A percentile compares a stretch with the other conserved stretches of the same genome.
These are phyloP conservation scores for Voacanga thouarsii DNA, from an alignment of 257 asterid species.

Conservation along the genomic window DNA sequence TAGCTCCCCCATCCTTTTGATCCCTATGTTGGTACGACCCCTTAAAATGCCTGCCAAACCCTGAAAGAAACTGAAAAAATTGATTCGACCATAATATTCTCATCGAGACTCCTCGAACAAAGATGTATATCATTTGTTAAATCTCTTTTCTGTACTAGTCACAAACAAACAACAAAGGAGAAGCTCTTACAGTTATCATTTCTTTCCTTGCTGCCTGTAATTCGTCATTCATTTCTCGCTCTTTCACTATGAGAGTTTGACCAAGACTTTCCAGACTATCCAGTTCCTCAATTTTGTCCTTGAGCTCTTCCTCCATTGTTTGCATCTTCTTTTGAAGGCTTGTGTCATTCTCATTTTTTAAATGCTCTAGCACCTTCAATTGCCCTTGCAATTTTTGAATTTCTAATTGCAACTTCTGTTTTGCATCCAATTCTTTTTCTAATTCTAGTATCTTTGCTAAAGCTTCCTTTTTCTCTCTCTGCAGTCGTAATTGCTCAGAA, in stretches of 20 bases:
- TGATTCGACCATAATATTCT: not conserved
- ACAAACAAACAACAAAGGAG: not conserved
- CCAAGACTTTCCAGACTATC: slow-evolving; percentile 19
- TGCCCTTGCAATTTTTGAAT: slow-evolving; percentile 28
- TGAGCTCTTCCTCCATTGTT: slow-evolving; percentile 22
- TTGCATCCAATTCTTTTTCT: slow-evolving; percentile 23
- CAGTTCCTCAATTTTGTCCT: slow-evolving; percentile 26
- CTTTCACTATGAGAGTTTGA: slow-evolving; percentile 18
- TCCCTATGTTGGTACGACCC: slow-evolving; percentile 43
- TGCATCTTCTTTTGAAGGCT: slow-evolving; percentile 24
- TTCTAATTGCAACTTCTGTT: slow-evolving; percentile 14
- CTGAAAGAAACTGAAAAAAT: slow-evolving; percentile 27
- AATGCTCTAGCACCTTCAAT: slow-evolving; percentile 29
- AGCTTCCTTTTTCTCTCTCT: slow-evolving; percentile 48
- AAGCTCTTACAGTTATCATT: not conserved
- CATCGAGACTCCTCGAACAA: not conserved
- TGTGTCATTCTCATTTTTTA: slow-evolving; percentile 23
- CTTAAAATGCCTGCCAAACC: slow-evolving; percentile 46
- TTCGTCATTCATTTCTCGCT: slow-evolving; percentile 22
- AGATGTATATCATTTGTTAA: not conserved
- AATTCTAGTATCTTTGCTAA: slow-evolving; percentile 43
- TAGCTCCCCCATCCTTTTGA: slow-evolving; percentile 61
- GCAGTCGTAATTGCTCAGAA: slow-evolving; percentile 18
- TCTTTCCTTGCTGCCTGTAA: slow-evolving; percentile 16
- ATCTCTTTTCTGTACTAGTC: not conserved